Percentiles rank a stretch among this genome's conserved stretches.
Conservation (phyloP, 495 filamentous ascomycete species). For the Aspergillus haitiensis region DNA sequence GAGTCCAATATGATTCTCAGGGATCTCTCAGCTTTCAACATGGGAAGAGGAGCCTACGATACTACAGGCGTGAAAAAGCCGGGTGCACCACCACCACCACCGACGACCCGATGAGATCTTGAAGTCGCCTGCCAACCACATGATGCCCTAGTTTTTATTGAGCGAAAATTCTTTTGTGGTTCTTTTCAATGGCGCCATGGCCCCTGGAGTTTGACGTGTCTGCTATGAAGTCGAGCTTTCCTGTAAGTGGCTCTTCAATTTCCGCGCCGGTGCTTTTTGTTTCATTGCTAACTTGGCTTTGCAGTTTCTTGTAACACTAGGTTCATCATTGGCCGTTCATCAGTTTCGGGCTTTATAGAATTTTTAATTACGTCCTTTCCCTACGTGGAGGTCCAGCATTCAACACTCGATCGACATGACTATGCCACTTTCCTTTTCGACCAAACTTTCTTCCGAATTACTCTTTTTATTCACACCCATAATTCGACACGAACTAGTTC, state of each 20-base stretch:
- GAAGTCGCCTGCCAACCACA: constrained; percentile 29
- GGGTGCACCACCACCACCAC: constrained; percentile 49
- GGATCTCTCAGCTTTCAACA: constrained; percentile 51
- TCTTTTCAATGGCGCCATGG: constrained; percentile 32
- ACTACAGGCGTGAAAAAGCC: constrained; percentile 61
- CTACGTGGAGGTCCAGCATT: constrained; percentile 19
- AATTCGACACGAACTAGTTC: constrained; percentile 32
- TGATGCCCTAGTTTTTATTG: constrained; percentile 27
- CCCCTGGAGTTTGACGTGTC: constrained; percentile 35
- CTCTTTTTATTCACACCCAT: constrained; percentile 19
- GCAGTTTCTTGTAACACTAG: constrained; percentile 45
- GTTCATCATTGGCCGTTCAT: constrained; percentile 22
- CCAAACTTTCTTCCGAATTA: constrained; percentile 16
- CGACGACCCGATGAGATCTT: constrained; percentile 33
- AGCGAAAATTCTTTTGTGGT: constrained; percentile 31
- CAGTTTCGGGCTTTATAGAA: constrained; percentile 35
- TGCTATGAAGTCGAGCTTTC: constrained; percentile 33
- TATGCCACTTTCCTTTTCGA: constrained; percentile 15
- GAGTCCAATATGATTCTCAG: constrained; percentile 53
- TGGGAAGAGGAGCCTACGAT: constrained; percentile 61
- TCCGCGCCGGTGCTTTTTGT: constrained; percentile 7
- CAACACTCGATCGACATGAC: constrained; percentile 18
- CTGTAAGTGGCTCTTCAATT: constrained; percentile 31
- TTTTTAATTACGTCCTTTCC: constrained; percentile 37
- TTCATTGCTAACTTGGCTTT: constrained; percentile 29